Conservation (phyloP, 495 filamentous ascomycete species). For the Eremomyces bilateralis region DNA sequence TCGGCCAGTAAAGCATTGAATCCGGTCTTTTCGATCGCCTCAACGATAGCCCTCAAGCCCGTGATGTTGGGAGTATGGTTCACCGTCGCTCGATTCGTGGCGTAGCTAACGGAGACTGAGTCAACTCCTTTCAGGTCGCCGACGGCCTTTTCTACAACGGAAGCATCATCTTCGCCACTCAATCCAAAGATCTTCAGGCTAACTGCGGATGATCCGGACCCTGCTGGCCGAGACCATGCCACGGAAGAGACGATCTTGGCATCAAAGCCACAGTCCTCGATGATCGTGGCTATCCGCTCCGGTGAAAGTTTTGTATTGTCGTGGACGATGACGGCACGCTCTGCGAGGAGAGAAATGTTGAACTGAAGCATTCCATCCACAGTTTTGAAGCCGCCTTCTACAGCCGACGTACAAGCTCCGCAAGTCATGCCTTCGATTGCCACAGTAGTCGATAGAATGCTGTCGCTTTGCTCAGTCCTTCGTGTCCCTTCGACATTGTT, state of each 20-base stretch:
- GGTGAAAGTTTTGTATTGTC: constrained; percentile 46
- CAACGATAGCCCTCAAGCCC: constrained; percentile 66
- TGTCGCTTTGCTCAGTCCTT: constrained; percentile 7
- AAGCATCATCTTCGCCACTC: constrained; percentile 44
- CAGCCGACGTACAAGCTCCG: constrained; percentile 80
- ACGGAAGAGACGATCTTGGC: constrained; percentile 54
- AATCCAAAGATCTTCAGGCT: constrained; percentile 74
- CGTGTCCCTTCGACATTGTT: constrained; percentile 5
- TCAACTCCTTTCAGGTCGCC: constrained; percentile 43
- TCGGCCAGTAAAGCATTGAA: constrained; percentile 82
- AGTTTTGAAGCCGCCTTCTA: constrained; percentile 63
- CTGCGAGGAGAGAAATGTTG: constrained; percentile 81
- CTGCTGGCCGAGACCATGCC: constrained; percentile 21
- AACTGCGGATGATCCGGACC: constrained; percentile 27
- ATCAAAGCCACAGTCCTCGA: constrained; percentile 84
- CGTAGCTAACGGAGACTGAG: constrained; percentile 46
- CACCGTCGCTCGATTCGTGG: constrained; percentile 44
- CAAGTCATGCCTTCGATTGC: constrained; percentile 91
- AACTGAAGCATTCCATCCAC: constrained; percentile 63
- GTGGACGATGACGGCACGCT: constrained; percentile 76
- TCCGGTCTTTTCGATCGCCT: constrained; percentile 52
- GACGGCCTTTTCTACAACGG: constrained; percentile 46
- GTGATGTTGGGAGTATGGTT: constrained; percentile 44
- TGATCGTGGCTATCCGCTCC: constrained; percentile 49
- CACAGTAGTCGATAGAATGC: constrained; percentile 50